Conservation (phyloP, 805 yeast genomes). For the Spathaspora girioi region DNA sequence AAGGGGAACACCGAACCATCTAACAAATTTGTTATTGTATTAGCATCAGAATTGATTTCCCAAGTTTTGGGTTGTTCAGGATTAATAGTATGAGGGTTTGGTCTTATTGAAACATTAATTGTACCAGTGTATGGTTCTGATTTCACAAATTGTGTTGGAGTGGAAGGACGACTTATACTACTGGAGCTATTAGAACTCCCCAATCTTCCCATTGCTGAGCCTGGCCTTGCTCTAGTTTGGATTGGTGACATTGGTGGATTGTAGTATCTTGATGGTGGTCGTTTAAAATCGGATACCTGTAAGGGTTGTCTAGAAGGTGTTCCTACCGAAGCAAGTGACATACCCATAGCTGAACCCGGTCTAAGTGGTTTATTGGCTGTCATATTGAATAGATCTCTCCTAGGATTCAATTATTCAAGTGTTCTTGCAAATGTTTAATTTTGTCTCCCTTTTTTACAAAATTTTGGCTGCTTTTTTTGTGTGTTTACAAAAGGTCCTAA, state of each 20-base stretch:
- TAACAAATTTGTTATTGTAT: conserved; percentile 44
- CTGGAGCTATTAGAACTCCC: background rate
- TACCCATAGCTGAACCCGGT: background rate
- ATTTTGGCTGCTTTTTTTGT: background rate
- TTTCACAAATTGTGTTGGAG: conserved; percentile 6
- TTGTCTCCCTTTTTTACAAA: background rate
- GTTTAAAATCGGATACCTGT: conserved; percentile 1
- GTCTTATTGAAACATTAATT: conserved; percentile 74
- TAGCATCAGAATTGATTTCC: conserved; percentile 38
- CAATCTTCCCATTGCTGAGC: conserved; percentile 1
- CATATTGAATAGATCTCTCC: background rate
- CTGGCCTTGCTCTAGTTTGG: background rate
- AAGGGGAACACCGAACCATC: conserved; percentile 63
- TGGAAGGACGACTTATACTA: background rate
- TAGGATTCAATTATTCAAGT: too few relatives aligned
- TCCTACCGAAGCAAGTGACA: background rate
- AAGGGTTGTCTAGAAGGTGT: too few relatives aligned
- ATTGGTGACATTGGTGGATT: background rate
- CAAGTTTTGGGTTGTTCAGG: conserved; percentile 37
- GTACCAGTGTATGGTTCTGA: conserved; percentile 59
- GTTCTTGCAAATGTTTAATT: too few relatives aligned
- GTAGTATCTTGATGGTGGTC: background rate
- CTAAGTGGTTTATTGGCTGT: background rate
- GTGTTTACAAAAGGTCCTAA: conserved; percentile 5
- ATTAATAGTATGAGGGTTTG: conserved; percentile 54